These are phyloP conservation scores for Verbascum thapsus DNA, from an alignment of 257 asterid species.

Conservation along the genomic window DNA sequence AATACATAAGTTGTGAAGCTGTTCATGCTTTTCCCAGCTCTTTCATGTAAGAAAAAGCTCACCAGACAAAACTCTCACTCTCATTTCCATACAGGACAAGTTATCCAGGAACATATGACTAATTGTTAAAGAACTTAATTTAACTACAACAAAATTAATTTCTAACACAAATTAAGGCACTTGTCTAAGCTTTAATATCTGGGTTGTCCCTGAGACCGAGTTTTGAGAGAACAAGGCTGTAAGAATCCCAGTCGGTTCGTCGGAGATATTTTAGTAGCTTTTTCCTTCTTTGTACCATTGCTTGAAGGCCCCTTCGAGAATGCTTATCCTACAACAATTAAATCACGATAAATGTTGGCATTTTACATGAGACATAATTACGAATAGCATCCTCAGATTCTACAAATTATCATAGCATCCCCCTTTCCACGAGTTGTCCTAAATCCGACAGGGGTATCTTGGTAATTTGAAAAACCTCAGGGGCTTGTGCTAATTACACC, in stretches of 20 bases:
- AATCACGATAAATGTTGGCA: too few relatives aligned
- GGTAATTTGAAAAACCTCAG: too few relatives aligned
- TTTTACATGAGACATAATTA: too few relatives aligned
- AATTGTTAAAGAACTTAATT: background rate
- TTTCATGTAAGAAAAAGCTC: slow-evolving; percentile 1
- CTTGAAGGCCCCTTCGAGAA: slow-evolving; percentile 74
- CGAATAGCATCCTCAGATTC: too few relatives aligned
- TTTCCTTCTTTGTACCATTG: slow-evolving; percentile 79
- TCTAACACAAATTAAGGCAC: slow-evolving; percentile 1
- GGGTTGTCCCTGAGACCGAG: slow-evolving; percentile 83
- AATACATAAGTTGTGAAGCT: background rate
- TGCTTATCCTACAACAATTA: slow-evolving; percentile 70
- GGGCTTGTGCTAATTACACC: too few relatives aligned
- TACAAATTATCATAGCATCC: too few relatives aligned
- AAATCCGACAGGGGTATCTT: too few relatives aligned
- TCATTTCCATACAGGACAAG: background rate
- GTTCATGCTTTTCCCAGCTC: background rate
- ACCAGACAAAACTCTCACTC: background rate
- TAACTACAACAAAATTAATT: slow-evolving; percentile 9
- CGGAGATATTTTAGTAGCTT: slow-evolving; percentile 71
- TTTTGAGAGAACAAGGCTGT: slow-evolving; percentile 68
- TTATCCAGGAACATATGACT: background rate
- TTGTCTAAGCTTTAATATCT: slow-evolving; percentile 52
- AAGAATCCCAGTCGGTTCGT: slow-evolving; percentile 85
- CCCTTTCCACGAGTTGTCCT: too few relatives aligned